Evolutionary conservation across 495 filamentous ascomycete genomes (phyloP).

Genomic region (Neurospora africana): DNA sequence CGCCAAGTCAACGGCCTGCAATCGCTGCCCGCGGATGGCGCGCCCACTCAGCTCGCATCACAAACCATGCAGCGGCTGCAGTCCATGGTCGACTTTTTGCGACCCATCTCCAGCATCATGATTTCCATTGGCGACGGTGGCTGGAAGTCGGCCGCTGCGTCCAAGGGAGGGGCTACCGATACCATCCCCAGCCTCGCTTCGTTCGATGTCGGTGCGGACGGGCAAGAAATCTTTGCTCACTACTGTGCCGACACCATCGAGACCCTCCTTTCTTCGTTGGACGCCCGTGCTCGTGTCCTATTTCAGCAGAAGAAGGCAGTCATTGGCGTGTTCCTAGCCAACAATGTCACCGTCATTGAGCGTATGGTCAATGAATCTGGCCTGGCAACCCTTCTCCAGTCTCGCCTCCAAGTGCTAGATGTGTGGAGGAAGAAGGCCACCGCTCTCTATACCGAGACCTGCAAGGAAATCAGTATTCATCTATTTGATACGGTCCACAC

Average conservation of each 20-base stretch:
- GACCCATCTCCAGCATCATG: slow-evolving; percentile 80
- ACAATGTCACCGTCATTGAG: slow-evolving; percentile 77
- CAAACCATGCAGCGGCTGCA: slow-evolving; percentile 83
- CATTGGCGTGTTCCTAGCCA: slow-evolving; percentile 83
- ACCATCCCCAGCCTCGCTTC: slow-evolving; percentile 59
- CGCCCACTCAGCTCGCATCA: slow-evolving; percentile 62
- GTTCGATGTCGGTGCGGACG: slow-evolving; percentile 85
- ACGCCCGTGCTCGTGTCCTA: slow-evolving; percentile 59
- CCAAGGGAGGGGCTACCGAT: slow-evolving; percentile 44
- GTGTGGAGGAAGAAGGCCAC: slow-evolving; percentile 78
- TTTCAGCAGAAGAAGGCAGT: slow-evolving; percentile 62
- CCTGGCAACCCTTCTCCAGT: slow-evolving; percentile 59
- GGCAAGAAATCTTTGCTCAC: slow-evolving; percentile 74
- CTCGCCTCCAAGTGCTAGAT: slow-evolving; percentile 55
- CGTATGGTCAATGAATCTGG: slow-evolving; percentile 77
- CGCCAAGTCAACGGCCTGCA: slow-evolving; percentile 50
- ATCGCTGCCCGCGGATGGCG: slow-evolving; percentile 68
- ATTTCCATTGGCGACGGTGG: slow-evolving; percentile 87
- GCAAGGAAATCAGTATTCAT: slow-evolving; percentile 74
- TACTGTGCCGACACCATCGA: slow-evolving; percentile 83
- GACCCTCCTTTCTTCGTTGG: slow-evolving; percentile 63
- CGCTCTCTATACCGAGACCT: slow-evolving; percentile 73
- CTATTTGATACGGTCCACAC: slow-evolving; percentile 91
- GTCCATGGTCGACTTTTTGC: slow-evolving; percentile 76
- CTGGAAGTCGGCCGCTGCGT: slow-evolving; percentile 50